phyloP scores from a whole-genome alignment of 169 alveolate species.

The Plasmodium fragile region DNA sequence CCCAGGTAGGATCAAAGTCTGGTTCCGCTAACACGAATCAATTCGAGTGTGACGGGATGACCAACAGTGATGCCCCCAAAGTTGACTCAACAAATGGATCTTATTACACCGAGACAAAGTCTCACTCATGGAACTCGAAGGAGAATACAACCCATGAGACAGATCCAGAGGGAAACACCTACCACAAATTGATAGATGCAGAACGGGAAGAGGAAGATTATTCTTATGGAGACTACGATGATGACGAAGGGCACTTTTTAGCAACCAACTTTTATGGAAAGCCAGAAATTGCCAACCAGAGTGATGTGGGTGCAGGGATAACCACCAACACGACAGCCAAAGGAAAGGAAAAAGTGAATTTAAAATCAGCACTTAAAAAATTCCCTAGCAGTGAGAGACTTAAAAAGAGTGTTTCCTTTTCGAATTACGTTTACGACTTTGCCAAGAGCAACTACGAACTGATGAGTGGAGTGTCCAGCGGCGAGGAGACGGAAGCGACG shows the following conservation, averaged over 20 bases:
- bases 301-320: neutral
- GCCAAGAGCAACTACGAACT: slow-evolving; percentile 32
- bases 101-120: neutral
- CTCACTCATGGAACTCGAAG: neutral
- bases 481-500: neutral
- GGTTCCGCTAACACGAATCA: neutral
- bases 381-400: slow-evolving; percentile 5
- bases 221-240: neutral
- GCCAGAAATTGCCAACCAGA: neutral
- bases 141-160: neutral
- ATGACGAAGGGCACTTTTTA: slow-evolving; percentile 26
- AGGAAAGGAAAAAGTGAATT: neutral
- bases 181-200: neutral
- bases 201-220: slow-evolving; percentile 3
- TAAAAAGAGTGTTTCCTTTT: slow-evolving; percentile 53
- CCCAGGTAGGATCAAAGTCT: neutral
- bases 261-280: slow-evolving; percentile 27
- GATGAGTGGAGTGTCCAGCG: slow-evolving; percentile 14
- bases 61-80: neutral
- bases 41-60: neutral
- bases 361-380: slow-evolving; percentile 60
- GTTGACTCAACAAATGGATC: neutral
- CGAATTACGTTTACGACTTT: slow-evolving; percentile 54
- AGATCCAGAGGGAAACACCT: neutral
- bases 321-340: neutral